Evolutionary conservation across 2,329 filamentous ascomycete species (phyloP).

Genomic region (Penicillium sp.): DNA sequence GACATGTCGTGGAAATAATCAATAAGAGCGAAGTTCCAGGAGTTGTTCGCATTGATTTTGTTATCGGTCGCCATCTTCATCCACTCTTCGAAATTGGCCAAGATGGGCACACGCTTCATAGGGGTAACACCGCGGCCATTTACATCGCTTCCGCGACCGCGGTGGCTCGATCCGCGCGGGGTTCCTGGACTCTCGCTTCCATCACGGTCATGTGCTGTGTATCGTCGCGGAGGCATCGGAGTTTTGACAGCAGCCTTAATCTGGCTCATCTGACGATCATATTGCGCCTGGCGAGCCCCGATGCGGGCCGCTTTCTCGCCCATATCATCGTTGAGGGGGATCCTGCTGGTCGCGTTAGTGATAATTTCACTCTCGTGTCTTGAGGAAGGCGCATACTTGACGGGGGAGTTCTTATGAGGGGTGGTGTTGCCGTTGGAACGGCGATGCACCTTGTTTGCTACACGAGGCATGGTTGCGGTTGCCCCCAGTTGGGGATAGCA

Average conservation of each 20-base stretch:
- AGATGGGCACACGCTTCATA: slow-evolving; percentile 91
- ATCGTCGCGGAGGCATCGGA: slow-evolving; percentile 42
- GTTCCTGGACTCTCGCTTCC: slow-evolving; percentile 51
- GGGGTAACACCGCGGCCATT: slow-evolving; percentile 78
- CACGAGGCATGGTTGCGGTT: slow-evolving; percentile 54
- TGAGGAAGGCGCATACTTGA: slow-evolving; percentile 42
- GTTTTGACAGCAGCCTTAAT: slow-evolving; percentile 71
- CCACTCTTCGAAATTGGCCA: slow-evolving; percentile 99
- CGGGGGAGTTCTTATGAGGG: slow-evolving; percentile 53
- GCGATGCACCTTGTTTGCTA: slow-evolving; percentile 50
- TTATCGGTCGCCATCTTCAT: slow-evolving; percentile 99
- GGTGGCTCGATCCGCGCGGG: slow-evolving; percentile 42
- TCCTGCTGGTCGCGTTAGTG: slow-evolving; percentile 53
- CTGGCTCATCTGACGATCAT: slow-evolving; percentile 89
- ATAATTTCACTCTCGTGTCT: slow-evolving; percentile 1
- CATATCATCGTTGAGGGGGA: slow-evolving; percentile 93
- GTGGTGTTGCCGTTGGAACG: slow-evolving; percentile 50
- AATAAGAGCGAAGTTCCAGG: slow-evolving; percentile 99
- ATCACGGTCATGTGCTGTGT: slow-evolving; percentile 38
- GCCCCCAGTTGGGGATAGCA: slow-evolving; percentile 27
- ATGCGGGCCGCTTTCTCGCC: slow-evolving; percentile 86
- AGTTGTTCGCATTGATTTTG: slow-evolving; percentile 97
- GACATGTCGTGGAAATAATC: slow-evolving; percentile 99
- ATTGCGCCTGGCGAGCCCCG: slow-evolving; percentile 81
- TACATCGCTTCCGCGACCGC: slow-evolving; percentile 49